phyloP scores from a whole-genome alignment of 306 rosid species.

The Casuarina equisetifolia region DNA sequence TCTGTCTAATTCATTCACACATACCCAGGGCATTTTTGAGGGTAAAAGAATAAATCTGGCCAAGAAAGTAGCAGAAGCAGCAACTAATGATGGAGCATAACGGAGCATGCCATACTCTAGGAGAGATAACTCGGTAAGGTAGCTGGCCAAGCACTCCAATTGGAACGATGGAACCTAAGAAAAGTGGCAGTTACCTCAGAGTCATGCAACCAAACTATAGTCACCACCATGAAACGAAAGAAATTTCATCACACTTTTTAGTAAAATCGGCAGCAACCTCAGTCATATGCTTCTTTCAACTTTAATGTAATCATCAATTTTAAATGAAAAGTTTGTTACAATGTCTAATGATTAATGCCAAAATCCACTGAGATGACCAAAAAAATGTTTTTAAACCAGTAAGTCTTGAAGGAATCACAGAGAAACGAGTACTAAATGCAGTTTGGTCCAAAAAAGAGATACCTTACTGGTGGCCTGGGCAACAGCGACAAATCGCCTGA shows the following conservation, averaged over 20 bases:
- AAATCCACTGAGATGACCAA: neutral
- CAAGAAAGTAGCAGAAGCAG: constrained; percentile 70
- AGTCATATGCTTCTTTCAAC: neutral
- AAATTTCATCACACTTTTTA: constrained; percentile 1
- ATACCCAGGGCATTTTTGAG: constrained; percentile 62
- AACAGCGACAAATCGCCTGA: constrained; percentile 51
- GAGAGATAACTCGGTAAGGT: constrained; percentile 59
- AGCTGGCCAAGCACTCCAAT: constrained; percentile 57
- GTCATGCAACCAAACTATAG: constrained; percentile 10
- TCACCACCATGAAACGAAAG: neutral
- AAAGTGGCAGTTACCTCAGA: constrained; percentile 16
- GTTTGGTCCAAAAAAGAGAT: constrained; percentile 12
- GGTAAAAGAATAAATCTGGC: constrained; percentile 59
- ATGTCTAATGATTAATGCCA: neutral
- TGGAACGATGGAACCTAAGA: constrained; percentile 48
- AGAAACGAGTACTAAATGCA: neutral
- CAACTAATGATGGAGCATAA: constrained; percentile 56
- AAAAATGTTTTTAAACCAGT: neutral
- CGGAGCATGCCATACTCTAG: constrained; percentile 53
- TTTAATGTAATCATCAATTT: neutral
- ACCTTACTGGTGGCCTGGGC: constrained; percentile 57
- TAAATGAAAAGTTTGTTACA: neutral
- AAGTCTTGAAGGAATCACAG: neutral
- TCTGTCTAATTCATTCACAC: constrained; percentile 18
- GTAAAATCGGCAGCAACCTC: neutral